Base-by-base conservation (phyloP, 1,284 basidiomycete genomes). In the Heliocybe sulcata region DNA sequence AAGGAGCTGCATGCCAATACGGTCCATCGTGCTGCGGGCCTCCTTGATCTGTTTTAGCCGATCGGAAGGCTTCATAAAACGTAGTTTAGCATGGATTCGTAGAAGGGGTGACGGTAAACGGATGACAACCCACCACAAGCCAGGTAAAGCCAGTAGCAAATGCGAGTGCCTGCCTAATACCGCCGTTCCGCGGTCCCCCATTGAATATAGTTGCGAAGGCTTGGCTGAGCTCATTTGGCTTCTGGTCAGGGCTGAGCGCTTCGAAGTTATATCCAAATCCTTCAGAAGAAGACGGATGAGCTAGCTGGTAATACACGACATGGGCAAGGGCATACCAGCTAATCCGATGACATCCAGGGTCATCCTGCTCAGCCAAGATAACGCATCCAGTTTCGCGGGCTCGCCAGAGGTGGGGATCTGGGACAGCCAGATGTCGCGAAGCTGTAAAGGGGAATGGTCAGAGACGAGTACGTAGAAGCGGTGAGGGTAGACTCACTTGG, bases 261-360 rank as follows among this genome's bases (percentile, higher is more conserved):
- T 70, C 63, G 63, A 79, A 76, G 48, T 72, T 64, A 59, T 77
- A 77, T 58, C 69, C 68, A 61, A 79, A 79, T 0, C 72, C 56
- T 57, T 19, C 45, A 48, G n/a, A 53, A 50, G 27, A n/a, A 22
- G 19, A 3, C 47, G 23, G 16, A 4, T 26, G n/a, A n/a, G n/a
- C n/a, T n/a, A n/a, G n/a, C n/a, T n/a, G n/a, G n/a, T n/a, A n/a
- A n/a, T n/a, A n/a, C n/a, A n/a, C n/a, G n/a, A n/a, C n/a, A n/a
- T n/a, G n/a, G n/a, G n/a, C n/a, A n/a, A n/a, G n/a, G 9, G 22
- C 22, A 25, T 20, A 49, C 79, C 79, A 1, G 79, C 77, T 2
- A 74, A 59, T 3, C 79, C 78, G 50, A 82, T 80, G 12, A 80
- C 68, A 55, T 81, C 79, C 27, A 81, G 63, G 0, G 79, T 80